These are phyloP conservation scores for Aspergillus thermomutatus DNA, from an alignment of 2,329 filamentous ascomycete genomes.

Conservation along the genomic window DNA sequence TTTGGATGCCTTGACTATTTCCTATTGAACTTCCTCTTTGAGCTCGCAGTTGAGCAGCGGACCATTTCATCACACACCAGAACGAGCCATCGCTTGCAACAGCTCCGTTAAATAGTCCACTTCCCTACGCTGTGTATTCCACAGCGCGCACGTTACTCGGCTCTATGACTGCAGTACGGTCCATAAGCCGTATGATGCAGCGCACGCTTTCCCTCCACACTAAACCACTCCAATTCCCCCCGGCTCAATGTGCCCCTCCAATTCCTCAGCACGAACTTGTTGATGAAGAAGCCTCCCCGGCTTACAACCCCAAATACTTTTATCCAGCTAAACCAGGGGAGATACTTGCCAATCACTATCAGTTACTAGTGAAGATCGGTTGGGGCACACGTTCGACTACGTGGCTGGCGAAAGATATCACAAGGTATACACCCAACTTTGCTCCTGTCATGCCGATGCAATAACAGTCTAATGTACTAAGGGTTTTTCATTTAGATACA, in stretches of 20 bases:
- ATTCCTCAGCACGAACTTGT: conserved; percentile 8
- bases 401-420: conserved; percentile 21
- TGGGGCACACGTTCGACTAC: conserved; percentile 30
- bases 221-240: background rate
- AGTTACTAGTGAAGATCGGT: conserved; percentile 27
- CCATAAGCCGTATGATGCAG: background rate
- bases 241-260: background rate
- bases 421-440: background rate
- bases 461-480: background rate
- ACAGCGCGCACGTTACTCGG: background rate
- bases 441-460: background rate
- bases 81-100: background rate
- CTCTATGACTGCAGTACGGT: background rate
- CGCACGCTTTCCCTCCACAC: background rate
- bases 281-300: conserved; percentile 29
- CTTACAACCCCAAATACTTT: conserved; percentile 26
- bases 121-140: background rate
- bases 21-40: too few relatives aligned
- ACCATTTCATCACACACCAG: background rate
- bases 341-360: conserved; percentile 26
- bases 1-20: too few relatives aligned
- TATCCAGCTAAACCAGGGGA: conserved; percentile 32
- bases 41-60: background rate
- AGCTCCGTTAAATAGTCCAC: background rate
- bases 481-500: background rate